A percentile compares a stretch with the other conserved stretches of the same genome.
Conservation (phyloP, 2,329 filamentous ascomycete species). For the Alternaria rosae region DNA sequence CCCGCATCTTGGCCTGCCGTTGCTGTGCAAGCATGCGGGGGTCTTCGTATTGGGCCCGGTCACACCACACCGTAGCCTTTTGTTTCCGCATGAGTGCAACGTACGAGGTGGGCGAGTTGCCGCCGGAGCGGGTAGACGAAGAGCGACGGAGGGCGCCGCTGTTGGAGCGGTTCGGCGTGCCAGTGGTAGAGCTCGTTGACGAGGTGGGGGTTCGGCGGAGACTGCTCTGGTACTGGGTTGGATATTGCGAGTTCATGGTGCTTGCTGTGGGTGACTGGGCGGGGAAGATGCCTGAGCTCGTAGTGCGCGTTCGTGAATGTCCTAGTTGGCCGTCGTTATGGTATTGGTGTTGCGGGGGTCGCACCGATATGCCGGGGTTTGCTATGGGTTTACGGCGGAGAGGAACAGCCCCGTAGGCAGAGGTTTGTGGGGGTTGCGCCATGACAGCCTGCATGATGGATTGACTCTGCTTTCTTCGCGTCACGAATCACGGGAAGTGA, state of each 20-base stretch:
- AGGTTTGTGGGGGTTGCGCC: constrained; percentile 31
- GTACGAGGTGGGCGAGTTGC: constrained; percentile 73
- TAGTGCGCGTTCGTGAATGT: constrained; percentile 49
- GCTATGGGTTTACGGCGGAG: constrained; percentile 47
- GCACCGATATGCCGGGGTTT: constrained; percentile 41
- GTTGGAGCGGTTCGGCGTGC: constrained; percentile 58
- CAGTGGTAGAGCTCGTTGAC: constrained; percentile 69
- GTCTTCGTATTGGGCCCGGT: constrained; percentile 91
- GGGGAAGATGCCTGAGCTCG: constrained; percentile 48
- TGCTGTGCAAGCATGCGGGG: constrained; percentile 83
- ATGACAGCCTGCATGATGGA: constrained; percentile 41
- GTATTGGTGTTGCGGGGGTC: constrained; percentile 33
- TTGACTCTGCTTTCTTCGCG: constrained; percentile 24
- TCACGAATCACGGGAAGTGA: constrained; percentile 27
- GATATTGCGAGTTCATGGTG: constrained; percentile 46
- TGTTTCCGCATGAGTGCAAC: constrained; percentile 96
- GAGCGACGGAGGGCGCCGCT: constrained; percentile 71
- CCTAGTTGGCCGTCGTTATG: constrained; percentile 34
- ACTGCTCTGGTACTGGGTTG: constrained; percentile 43
- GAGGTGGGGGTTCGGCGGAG: constrained; percentile 69
- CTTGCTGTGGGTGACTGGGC: constrained; percentile 32
- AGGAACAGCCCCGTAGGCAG: constrained; percentile 39
- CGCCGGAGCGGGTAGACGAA: constrained; percentile 78
- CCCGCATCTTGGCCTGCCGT: constrained; percentile 84
- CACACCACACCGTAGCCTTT: constrained; percentile 98